Conservation (phyloP, 1,139 yeast species). For the Scheffersomyces stambukii region DNA sequence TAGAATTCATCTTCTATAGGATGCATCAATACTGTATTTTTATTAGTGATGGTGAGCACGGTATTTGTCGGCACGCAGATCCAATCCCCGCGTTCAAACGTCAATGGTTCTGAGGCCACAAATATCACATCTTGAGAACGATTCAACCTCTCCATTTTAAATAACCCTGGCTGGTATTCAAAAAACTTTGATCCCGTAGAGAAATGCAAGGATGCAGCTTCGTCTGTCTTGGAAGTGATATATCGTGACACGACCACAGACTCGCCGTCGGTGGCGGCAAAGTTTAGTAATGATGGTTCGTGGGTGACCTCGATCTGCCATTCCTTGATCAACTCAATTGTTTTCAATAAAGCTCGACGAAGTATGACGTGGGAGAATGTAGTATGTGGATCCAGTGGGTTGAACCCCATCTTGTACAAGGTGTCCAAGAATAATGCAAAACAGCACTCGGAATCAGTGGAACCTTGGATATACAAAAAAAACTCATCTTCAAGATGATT, state of each 20-base stretch:
- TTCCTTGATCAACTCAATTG: conserved; percentile 67
- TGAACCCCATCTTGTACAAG: conserved; percentile 67
- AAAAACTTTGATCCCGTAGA: conserved; percentile 89
- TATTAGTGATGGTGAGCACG: conserved; percentile 68
- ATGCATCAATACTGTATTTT: conserved; percentile 81
- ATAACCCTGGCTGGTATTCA: conserved; percentile 86
- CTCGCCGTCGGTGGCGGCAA: conserved; percentile 92
- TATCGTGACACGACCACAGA: conserved; percentile 87
- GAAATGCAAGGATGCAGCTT: conserved; percentile 93
- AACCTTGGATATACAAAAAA: conserved; percentile 79
- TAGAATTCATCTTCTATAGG: conserved; percentile 90
- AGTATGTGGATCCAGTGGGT: conserved; percentile 44
- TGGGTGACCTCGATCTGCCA: conserved; percentile 48
- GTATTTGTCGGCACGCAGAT: conserved; percentile 94
- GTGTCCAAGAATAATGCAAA: conserved; percentile 86
- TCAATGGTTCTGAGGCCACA: conserved; percentile 94
- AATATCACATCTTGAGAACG: conserved; percentile 92
- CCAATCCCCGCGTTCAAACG: conserved; percentile 97
- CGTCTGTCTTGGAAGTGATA: conserved; percentile 84
- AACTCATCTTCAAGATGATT: conserved; percentile 75
- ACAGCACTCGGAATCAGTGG: conserved; percentile 94
- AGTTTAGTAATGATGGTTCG: conserved; percentile 87
- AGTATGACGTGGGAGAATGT: conserved; percentile 52
- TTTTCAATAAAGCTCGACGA: conserved; percentile 64
- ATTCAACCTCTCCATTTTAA: conserved; percentile 89